phyloP scores from a whole-genome alignment of 208 protist genomes.

The Trypanosomatidae sp. region DNA sequence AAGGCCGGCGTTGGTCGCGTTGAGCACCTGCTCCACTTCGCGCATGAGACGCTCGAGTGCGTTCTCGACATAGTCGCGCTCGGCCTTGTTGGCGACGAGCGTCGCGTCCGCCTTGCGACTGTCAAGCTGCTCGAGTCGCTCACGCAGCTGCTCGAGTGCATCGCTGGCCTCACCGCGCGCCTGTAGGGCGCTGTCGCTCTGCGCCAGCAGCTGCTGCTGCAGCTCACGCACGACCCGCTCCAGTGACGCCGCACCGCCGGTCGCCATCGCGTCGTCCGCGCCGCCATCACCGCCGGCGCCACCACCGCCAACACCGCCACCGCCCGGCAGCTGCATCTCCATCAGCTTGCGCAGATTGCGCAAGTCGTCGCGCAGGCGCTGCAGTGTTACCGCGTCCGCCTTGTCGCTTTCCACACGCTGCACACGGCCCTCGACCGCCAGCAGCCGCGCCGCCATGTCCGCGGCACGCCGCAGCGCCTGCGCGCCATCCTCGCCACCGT shows the following conservation, averaged over 20 bases:
- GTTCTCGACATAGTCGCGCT: slow-evolving; percentile 87
- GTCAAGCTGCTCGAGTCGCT: slow-evolving; percentile 62
- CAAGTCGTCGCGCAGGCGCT: slow-evolving; percentile 65
- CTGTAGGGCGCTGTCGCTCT: slow-evolving; percentile 4
- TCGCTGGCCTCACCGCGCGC: slow-evolving; percentile 9
- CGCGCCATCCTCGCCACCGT: too few relatives aligned
- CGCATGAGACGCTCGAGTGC: slow-evolving; percentile 84
- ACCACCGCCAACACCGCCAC: not conserved
- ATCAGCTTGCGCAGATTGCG: slow-evolving; percentile 31
- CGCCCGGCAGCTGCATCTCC: slow-evolving; percentile 10
- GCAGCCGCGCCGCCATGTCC: slow-evolving; percentile 20
- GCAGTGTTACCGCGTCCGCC: slow-evolving; percentile 42
- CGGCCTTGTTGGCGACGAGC: slow-evolving; percentile 84
- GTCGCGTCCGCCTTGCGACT: slow-evolving; percentile 78
- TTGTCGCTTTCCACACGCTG: slow-evolving; percentile 41
- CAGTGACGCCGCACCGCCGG: too few relatives aligned
- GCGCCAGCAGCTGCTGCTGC: slow-evolving; percentile 36
- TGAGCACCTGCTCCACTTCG: slow-evolving; percentile 87
- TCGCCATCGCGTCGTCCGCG: too few relatives aligned
- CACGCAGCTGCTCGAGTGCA: slow-evolving; percentile 35
- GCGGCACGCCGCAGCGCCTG: too few relatives aligned
- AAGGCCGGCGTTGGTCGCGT: slow-evolving; percentile 81
- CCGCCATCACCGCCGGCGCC: not conserved
- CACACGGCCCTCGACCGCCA: slow-evolving; percentile 12
- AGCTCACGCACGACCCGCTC: slow-evolving; percentile 54